phyloP scores from a whole-genome alignment of 1,284 basidiomycete species.

The Tetrapyrgos nigripes region DNA sequence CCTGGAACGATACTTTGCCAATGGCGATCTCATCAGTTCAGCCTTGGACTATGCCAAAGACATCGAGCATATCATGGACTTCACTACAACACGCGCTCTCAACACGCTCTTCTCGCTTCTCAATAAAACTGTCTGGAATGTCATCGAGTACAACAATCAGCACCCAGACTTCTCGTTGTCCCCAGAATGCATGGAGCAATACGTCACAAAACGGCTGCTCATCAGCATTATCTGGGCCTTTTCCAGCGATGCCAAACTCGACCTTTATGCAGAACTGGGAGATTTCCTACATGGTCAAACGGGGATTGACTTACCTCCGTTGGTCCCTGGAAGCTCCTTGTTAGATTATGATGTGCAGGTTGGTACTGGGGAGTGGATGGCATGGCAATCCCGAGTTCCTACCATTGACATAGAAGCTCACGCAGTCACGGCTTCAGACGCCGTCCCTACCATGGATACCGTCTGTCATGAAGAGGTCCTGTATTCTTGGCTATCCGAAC shows the following conservation, averaged over 20 bases:
- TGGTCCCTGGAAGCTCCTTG: slow-evolving; percentile 80
- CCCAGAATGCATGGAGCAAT: slow-evolving; percentile 86
- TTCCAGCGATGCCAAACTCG: slow-evolving; percentile 93
- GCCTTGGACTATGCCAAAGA: slow-evolving; percentile 84
- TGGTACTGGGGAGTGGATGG: slow-evolving; percentile 84
- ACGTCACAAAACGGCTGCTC: slow-evolving; percentile 90
- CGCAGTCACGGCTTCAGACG: slow-evolving; percentile 93
- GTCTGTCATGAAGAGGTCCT: slow-evolving; percentile 98
- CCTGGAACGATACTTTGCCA: slow-evolving; percentile 83
- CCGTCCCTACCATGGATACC: slow-evolving; percentile 98
- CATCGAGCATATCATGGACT: slow-evolving; percentile 99
- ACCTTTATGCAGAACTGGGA: slow-evolving; percentile 90
- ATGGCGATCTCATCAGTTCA: slow-evolving; percentile 81
- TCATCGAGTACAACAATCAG: slow-evolving; percentile 94
- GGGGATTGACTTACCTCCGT: slow-evolving; percentile 87
- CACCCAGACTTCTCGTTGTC: slow-evolving; percentile 95
- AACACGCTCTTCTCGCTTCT: slow-evolving; percentile 97
- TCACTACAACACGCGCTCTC: slow-evolving; percentile 90
- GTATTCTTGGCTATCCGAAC: slow-evolving; percentile 98
- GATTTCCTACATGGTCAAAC: slow-evolving; percentile 87
- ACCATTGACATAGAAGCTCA: slow-evolving; percentile 97
- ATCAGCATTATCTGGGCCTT: slow-evolving; percentile 98
- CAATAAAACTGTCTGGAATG: slow-evolving; percentile 94
- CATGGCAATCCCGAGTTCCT: slow-evolving; percentile 94
- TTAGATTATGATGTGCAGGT: slow-evolving; percentile 98